Base-by-base conservation (phyloP, 1,284 basidiomycete genomes). In the Phylloporus sp. region DNA sequence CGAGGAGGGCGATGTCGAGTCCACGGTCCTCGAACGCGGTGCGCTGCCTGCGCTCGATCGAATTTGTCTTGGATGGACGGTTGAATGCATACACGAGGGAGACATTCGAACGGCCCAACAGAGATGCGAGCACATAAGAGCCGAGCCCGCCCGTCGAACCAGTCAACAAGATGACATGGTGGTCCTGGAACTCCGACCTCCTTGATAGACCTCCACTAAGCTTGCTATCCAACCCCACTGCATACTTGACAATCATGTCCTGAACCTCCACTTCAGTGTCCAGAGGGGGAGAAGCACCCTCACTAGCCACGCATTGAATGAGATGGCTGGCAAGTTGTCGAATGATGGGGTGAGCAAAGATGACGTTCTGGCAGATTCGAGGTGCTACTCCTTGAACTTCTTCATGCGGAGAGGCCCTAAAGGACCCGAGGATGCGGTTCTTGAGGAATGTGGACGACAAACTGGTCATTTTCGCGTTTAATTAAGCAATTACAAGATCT, bases 61-160 rank as follows among this genome's bases (percentile, higher is more conserved):
- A 61, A 13, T 61, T 34, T 6, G 60, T 59, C 47, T 58, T 64
- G 29, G 66, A 68, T 6, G 70, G 70, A 13, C 78, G 66, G 53
- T 78, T 78, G 56, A 78, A 69, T 0, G 76, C 75, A 63, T 78
- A 80, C 7, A 79, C 68, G 20, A 56, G 29, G 0, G 28, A 31
- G 1, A 77, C 70, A 18, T 66, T 58, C 6, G 68, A 50, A 15
- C 55, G 61, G 11, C 29, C 47, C 26, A 78, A 32, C 31, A 76
- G 46, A 3, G 62, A 64, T 4, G 66, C 66, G 8, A 79, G 70
- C 8, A 77, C 50, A 49, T 76, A 69, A 5, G 73, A 70, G 13
- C 78, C 76, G 31, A 77, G 58, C n/a, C 63, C 67, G 2, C 75
- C 78, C 11, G 76, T 76, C 6, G 76, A 69, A 7, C 76, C 75